Conservation (phyloP, 345 rosid species). For the Sisymbrium irio region DNA sequence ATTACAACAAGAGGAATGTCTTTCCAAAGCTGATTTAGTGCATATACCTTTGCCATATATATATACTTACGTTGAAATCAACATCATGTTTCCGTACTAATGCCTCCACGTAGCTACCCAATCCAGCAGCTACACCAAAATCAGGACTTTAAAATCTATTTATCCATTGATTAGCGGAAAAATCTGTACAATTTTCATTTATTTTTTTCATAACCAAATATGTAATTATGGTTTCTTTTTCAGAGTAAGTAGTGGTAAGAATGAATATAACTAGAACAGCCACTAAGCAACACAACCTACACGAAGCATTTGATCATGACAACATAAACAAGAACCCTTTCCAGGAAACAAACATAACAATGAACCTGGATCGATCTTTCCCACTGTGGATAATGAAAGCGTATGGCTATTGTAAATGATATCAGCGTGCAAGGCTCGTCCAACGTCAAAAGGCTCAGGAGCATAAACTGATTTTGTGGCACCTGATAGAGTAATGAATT, state of each 20-base stretch:
- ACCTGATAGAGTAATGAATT: slow-evolving; percentile 48
- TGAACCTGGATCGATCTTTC: slow-evolving; percentile 81
- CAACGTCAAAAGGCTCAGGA: slow-evolving; percentile 92
- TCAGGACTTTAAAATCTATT: slow-evolving; percentile 9
- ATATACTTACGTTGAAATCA: slow-evolving; percentile 69
- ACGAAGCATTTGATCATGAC: not conserved
- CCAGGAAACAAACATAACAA: slow-evolving; percentile 21
- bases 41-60: not conserved
- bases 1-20: not conserved
- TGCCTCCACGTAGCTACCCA: slow-evolving; percentile 95
- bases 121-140: slow-evolving; percentile 76
- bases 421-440: slow-evolving; percentile 70
- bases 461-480: slow-evolving; percentile 91
- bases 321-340: slow-evolving; percentile 14
- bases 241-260: too few relatives aligned
- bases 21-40: not conserved
- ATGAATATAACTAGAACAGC: not conserved
- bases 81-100: slow-evolving; percentile 86
- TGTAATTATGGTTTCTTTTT: not conserved
- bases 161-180: not conserved
- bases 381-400: slow-evolving; percentile 58
- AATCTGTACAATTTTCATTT: not conserved
- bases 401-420: slow-evolving; percentile 47
- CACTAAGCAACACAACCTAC: not conserved
- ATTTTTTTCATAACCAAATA: too few relatives aligned